These are phyloP conservation scores for Colletotrichum liaoningense DNA, from an alignment of 2,329 filamentous ascomycete genomes.

Conservation along the genomic window DNA sequence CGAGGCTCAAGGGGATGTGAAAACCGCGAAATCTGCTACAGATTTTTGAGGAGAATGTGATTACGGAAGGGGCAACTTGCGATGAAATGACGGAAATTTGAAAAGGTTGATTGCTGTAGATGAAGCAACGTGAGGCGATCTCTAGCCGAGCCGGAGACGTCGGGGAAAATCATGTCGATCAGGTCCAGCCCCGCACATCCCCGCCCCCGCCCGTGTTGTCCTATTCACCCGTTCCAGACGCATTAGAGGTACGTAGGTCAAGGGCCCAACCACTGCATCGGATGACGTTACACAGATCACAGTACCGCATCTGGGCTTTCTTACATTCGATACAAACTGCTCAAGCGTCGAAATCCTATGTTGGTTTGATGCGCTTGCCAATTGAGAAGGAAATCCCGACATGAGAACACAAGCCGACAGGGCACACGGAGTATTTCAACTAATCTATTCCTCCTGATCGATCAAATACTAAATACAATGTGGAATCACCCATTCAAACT, in stretches of 20 bases:
- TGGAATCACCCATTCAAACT: neutral
- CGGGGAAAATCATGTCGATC: neutral
- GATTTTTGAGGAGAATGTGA: neutral
- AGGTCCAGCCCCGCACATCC: neutral
- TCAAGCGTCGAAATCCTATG: neutral
- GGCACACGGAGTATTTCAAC: neutral
- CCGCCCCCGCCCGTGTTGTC: neutral
- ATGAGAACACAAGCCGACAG: neutral
- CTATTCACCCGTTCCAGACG: neutral
- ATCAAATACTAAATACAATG: constrained; percentile 10
- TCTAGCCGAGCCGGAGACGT: neutral
- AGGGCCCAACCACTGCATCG: neutral
- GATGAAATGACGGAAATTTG: neutral
- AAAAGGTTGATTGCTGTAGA: neutral
- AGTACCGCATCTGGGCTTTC: neutral
- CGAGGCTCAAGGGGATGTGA: no score
- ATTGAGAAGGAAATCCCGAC: neutral
- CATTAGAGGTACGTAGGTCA: neutral
- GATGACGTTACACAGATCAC: neutral
- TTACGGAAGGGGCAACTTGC: no score
- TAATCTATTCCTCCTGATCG: constrained; percentile 13
- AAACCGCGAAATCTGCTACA: no score
- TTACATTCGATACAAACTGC: neutral
- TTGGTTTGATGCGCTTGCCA: neutral
- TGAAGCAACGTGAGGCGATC: neutral